These are phyloP conservation scores for Leishmania tarentolae DNA, from an alignment of 208 protist genomes.

Conservation along the genomic window DNA sequence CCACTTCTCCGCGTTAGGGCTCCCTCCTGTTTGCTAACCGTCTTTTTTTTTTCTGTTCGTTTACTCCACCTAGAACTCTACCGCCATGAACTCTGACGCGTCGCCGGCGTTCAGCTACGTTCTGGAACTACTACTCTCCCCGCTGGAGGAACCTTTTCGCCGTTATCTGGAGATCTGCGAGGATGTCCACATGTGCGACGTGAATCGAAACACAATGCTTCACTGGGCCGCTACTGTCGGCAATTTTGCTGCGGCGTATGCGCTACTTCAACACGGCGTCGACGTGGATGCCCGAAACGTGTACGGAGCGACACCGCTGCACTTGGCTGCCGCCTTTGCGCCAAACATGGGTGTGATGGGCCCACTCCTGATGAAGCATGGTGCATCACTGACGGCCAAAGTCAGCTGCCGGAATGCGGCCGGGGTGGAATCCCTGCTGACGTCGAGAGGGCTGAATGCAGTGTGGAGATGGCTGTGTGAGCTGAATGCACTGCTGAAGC, in stretches of 20 bases:
- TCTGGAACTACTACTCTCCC: conserved; percentile 40
- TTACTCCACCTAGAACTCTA: background rate
- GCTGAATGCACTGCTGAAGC: background rate
- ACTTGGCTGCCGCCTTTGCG: conserved; percentile 54
- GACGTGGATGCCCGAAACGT: conserved; percentile 46
- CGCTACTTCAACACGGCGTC: conserved; percentile 43
- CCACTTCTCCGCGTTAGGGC: too few relatives aligned
- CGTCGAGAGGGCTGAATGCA: conserved; percentile 13
- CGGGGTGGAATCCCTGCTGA: conserved; percentile 38
- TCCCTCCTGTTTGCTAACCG: background rate
- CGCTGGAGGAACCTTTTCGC: conserved; percentile 36
- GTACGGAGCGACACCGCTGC: conserved; percentile 54
- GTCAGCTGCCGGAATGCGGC: background rate
- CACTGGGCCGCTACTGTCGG: conserved; percentile 73
- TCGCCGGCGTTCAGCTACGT: conserved; percentile 31
- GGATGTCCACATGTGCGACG: conserved; percentile 48
- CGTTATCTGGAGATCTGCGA: conserved; percentile 60
- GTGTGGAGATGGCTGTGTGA: conserved; percentile 22
- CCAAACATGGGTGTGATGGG: conserved; percentile 43
- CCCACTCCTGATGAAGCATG: conserved; percentile 41
- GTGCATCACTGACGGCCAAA: conserved; percentile 36
- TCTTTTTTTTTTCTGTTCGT: background rate
- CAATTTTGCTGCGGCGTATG: conserved; percentile 30
- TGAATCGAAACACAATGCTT: conserved; percentile 57
- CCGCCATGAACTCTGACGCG: conserved; percentile 15